Conservation (phyloP, 305 asterid genomes). For the Euphrasia arctica region DNA sequence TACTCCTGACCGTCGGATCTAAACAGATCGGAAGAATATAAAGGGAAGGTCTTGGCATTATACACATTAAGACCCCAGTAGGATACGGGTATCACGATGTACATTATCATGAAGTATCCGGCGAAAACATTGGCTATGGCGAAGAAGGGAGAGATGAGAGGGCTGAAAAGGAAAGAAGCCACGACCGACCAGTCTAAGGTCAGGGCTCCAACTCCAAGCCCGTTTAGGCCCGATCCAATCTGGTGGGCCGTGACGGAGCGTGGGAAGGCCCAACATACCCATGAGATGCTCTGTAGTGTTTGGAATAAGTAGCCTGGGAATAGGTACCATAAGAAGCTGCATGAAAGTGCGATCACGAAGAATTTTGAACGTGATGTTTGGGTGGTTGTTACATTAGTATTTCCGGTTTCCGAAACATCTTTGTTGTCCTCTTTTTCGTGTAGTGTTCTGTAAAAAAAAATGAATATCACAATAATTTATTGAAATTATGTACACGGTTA, state of each 20-base stretch:
- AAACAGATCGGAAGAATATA: slow-evolving; percentile 50
- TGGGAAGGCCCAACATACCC: slow-evolving; percentile 77
- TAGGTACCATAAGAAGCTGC: slow-evolving; percentile 74
- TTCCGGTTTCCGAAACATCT: slow-evolving; percentile 17
- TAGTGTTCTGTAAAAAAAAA: slow-evolving; percentile 49
- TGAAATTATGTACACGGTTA: not conserved
- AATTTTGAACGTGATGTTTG: slow-evolving; percentile 65
- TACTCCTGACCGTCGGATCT: slow-evolving; percentile 52
- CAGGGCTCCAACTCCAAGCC: slow-evolving; percentile 71
- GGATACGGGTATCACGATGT: slow-evolving; percentile 55
- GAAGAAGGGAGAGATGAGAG: slow-evolving; percentile 75
- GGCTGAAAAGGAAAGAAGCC: slow-evolving; percentile 76
- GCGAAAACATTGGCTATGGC: slow-evolving; percentile 58
- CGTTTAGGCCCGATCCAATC: slow-evolving; percentile 69
- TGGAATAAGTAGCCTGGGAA: slow-evolving; percentile 72
- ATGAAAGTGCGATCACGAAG: slow-evolving; percentile 56
- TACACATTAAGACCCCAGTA: slow-evolving; percentile 66
- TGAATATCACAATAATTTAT: not conserved
- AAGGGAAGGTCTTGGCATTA: slow-evolving; percentile 39
- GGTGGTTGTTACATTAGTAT: slow-evolving; percentile 10
- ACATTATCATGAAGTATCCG: slow-evolving; percentile 47
- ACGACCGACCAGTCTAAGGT: slow-evolving; percentile 71
- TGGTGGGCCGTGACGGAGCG: slow-evolving; percentile 80
- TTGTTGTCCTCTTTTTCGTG: slow-evolving; percentile 54
- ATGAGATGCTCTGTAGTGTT: slow-evolving; percentile 68